Evolutionary conservation across 1,284 basidiomycete genomes (phyloP).

Genomic region (Ganoderma lingzhi): DNA sequence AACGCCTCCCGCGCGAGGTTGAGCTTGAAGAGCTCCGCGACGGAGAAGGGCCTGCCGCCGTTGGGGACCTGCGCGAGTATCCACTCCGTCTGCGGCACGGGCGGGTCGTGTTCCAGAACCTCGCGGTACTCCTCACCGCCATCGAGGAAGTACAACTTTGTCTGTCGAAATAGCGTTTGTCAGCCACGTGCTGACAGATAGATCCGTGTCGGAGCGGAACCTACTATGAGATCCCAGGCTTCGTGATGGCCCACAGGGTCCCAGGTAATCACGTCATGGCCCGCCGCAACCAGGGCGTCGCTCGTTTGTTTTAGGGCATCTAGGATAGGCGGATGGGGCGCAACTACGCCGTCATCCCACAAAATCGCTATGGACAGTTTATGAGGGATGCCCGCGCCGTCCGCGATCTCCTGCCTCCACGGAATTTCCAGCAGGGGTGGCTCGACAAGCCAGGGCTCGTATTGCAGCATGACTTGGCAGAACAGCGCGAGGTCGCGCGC

Average conservation of each 20-base stretch:
- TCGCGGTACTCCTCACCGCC: constrained; percentile 56
- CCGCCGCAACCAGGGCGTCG: constrained; percentile 53
- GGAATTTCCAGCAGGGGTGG: constrained; percentile 60
- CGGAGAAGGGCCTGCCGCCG: constrained; percentile 45
- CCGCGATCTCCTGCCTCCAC: constrained; percentile 53
- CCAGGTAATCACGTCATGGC: constrained; percentile 63
- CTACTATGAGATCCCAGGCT: constrained; percentile 60
- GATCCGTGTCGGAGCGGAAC: constrained; percentile 32
- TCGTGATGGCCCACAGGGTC: constrained; percentile 52
- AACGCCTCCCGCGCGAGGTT: constrained; percentile 55
- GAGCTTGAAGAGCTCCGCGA: constrained; percentile 51
- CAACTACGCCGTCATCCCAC: constrained; percentile 62
- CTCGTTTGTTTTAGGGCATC: constrained; percentile 54
- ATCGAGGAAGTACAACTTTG: constrained; percentile 58
- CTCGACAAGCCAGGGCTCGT: constrained; percentile 63
- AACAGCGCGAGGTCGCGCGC: constrained; percentile 61
- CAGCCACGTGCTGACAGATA: constrained; percentile 24
- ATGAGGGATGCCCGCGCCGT: constrained; percentile 49
- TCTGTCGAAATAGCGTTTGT: constrained; percentile 38
- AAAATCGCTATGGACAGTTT: constrained; percentile 61
- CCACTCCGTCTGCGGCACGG: constrained; percentile 57
- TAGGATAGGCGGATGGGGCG: constrained; percentile 61
- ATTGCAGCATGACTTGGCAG: constrained; percentile 56
- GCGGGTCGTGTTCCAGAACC: constrained; percentile 48
- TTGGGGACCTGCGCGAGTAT: constrained; percentile 51